Evolutionary conservation across 2,329 filamentous ascomycete genomes (phyloP), one percentile per base, ranked within the genome.

Genomic region (Sclerotinia glacialis): DNA sequence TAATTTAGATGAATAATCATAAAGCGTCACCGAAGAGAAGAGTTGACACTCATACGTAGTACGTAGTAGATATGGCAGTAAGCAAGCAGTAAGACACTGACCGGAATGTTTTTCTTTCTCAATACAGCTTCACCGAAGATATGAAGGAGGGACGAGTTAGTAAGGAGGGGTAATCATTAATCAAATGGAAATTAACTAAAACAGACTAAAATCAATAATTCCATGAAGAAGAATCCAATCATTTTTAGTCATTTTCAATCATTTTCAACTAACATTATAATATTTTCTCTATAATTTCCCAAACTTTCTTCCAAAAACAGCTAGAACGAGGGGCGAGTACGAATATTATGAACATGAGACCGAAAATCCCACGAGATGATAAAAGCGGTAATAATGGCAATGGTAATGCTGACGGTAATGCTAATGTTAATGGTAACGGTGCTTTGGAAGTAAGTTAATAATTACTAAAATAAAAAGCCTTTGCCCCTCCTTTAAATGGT

Each of bases 41-140:
- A n/a, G n/a, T n/a, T 16, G 2, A 55, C 37, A 14, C 21, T 34
- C 28, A 34, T 7, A 21, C 42, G 7, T 18, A 14, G n/a, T 23
- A 49, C 37, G 21, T 21, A 26, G 46, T 23, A 14, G 23, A 23
- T 12, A 49, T 23, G 12, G 14, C 50, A 26, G 31, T n/a, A 21
- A 34, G 21, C 18, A 23, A n/a, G 37, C 8, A 31, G n/a, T n/a
- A 53, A 53, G 50, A 28, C 50, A 31, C 31, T 54, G 0, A 31
- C 28, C 18, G 52, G 28, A 54, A 34, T 14, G 9, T 21, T n/a
- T 54, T 54, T 21, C 34, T 7, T 58, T 58, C 55, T 61, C 58
- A n/a, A 61, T 61, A 37, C 58, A 61, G 58, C 58, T 61, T 61
- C 58, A 61, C 58, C 58, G 58, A 61, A 47, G 56, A 60, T 37